Percentiles rank a stretch among this genome's conserved stretches.
phyloP scores from a whole-genome alignment of 495 filamentous ascomycete genomes.

The Trichoderma parareesei region DNA sequence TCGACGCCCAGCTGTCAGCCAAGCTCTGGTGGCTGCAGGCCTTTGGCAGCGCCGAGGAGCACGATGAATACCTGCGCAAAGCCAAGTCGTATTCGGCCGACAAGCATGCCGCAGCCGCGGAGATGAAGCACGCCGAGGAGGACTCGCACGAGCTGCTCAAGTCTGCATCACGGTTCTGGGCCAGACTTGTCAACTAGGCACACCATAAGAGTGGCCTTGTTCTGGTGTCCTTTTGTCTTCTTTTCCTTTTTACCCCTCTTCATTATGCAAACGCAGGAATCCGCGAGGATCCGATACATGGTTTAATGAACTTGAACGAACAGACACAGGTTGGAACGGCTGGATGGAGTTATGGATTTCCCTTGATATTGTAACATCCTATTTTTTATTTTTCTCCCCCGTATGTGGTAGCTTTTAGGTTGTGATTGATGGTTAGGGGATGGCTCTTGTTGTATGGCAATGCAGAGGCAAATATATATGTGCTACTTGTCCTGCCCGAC shows the following conservation, averaged over 20 bases:
- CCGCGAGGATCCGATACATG: background rate
- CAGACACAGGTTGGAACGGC: background rate
- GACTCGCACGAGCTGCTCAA: background rate
- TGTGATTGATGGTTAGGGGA: too few relatives aligned
- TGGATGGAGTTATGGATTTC: background rate
- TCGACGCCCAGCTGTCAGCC: conserved; percentile 36
- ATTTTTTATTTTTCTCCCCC: background rate
- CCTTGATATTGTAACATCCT: background rate
- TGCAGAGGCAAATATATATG: background rate
- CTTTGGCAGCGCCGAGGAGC: conserved; percentile 32
- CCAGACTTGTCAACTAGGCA: background rate
- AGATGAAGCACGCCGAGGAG: background rate
- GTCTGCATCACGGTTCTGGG: background rate
- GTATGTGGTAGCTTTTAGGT: background rate
- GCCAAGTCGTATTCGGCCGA: conserved; percentile 27
- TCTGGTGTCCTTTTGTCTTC: background rate
- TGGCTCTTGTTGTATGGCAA: background rate
- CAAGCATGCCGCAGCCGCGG: conserved; percentile 16
- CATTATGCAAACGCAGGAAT: background rate
- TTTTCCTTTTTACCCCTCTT: background rate
- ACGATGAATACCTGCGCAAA: conserved; percentile 32
- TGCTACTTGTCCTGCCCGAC: background rate
- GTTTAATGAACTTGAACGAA: background rate
- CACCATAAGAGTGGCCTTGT: background rate
- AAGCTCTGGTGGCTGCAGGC: conserved; percentile 41